Evolutionary conservation across 2,329 filamentous ascomycete genomes (phyloP).

Genomic region (Aspergillus eucalypticola): DNA sequence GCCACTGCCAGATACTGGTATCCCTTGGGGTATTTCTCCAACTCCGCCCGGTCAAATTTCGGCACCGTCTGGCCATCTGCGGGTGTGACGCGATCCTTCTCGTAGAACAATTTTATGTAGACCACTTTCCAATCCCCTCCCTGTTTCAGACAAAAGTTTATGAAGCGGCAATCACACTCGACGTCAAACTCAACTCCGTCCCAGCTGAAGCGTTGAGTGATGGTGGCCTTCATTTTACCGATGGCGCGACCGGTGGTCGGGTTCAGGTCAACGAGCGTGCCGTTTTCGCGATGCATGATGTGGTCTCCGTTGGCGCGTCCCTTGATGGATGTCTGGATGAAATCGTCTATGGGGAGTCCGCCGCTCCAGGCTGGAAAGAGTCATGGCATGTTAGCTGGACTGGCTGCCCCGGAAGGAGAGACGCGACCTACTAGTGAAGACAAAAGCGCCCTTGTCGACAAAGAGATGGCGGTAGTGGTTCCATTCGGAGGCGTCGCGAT

Average conservation of each 20-base stretch:
- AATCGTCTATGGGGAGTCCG: neutral
- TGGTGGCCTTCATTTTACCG: conserved; percentile 6
- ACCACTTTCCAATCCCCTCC: neutral
- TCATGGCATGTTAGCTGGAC: neutral
- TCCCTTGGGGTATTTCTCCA: neutral
- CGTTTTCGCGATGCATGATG: conserved; percentile 6
- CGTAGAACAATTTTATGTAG: conserved; percentile 3
- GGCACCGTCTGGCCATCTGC: neutral
- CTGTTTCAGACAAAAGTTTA: conserved; percentile 1
- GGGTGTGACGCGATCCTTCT: neutral
- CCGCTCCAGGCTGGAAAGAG: neutral
- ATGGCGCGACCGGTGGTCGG: neutral
- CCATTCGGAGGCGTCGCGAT: conserved; percentile 4
- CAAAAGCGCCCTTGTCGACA: neutral
- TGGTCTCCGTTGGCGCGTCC: conserved; percentile 2
- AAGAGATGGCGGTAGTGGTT: conserved; percentile 1
- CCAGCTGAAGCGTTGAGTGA: conserved; percentile 3
- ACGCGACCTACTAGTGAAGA: conserved; percentile 1
- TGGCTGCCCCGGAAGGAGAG: neutral
- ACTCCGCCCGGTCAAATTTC: neutral
- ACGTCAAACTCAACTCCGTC: conserved; percentile 1
- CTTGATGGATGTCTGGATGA: neutral
- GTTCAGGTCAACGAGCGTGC: conserved; percentile 5
- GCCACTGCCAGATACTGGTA: conserved; percentile 5
- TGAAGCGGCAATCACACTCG: conserved; percentile 6